Evolutionary conservation across 352 stramenopile genomes (phyloP).

Genomic region (Aphanomyces stellatus): DNA sequence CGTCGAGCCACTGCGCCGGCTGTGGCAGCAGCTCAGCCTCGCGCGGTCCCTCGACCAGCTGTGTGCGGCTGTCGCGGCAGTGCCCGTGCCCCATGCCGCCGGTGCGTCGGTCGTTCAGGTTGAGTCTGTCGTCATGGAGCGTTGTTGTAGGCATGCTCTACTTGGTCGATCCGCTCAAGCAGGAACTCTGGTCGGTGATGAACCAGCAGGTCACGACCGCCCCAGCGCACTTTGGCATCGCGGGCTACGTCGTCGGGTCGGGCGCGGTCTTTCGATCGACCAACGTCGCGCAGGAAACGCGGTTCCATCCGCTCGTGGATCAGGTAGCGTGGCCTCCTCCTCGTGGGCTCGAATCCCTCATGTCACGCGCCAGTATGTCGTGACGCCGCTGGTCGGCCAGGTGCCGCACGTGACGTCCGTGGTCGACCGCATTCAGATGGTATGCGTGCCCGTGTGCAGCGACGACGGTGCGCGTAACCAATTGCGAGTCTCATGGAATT

Average conservation of each 20-base stretch:
- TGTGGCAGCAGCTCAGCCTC: neutral
- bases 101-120: neutral
- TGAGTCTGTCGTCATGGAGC: neutral
- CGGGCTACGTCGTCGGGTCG: neutral
- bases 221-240: conserved; percentile 10
- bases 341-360: neutral
- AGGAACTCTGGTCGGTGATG: conserved; percentile 16
- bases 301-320: conserved; percentile 16
- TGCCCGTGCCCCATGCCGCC: neutral
- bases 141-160: conserved; percentile 1
- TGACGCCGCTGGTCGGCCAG: neutral
- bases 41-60: conserved; percentile 5
- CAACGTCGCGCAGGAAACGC: neutral
- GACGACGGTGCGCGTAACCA: neutral
- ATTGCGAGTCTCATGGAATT: neutral
- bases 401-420: neutral
- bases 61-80: neutral
- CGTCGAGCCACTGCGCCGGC: neutral
- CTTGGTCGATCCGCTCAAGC: conserved; percentile 4
- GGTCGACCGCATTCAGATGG: neutral
- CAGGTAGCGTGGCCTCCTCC: no score
- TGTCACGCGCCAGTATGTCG: neutral
- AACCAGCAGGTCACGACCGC: neutral
- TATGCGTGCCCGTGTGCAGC: conserved; percentile 4
- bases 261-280: conserved; percentile 2